phyloP scores from a whole-genome alignment of 192 early-diverging fungal species.

The Backusella tarrabulga region DNA sequence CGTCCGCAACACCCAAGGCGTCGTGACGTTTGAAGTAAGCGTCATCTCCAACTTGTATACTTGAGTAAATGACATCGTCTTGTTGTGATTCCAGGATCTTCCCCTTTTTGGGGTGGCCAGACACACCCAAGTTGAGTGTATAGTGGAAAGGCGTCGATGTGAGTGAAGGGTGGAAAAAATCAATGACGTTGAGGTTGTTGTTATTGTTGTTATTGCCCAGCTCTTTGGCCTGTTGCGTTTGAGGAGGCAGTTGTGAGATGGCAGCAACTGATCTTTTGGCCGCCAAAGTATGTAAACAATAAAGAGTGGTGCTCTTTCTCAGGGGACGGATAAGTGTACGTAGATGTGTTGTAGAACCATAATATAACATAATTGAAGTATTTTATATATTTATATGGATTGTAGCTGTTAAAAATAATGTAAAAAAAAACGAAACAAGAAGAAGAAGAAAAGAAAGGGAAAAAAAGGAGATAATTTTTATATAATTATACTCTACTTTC shows the following conservation, averaged over 20 bases:
- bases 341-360: not conserved
- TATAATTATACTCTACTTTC: not conserved
- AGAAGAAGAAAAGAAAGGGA: not conserved
- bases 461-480: not conserved
- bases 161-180: conserved; percentile 35
- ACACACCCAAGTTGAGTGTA: conserved; percentile 44
- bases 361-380: not conserved
- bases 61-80: conserved; percentile 55
- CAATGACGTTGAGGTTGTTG: conserved; percentile 20
- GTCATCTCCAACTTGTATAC: conserved; percentile 84
- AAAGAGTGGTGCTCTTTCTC: not conserved
- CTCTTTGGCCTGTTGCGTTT: not conserved
- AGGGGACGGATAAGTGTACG: not conserved
- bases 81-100: conserved; percentile 22
- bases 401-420: no score
- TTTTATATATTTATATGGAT: not conserved
- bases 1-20: conserved; percentile 89
- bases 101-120: conserved; percentile 47
- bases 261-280: conserved; percentile 1
- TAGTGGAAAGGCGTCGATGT: conserved; percentile 38
- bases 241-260: not conserved
- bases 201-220: not conserved
- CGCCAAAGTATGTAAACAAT: not conserved
- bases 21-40: conserved; percentile 87
- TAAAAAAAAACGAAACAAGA: not conserved